Conservation (phyloP, 78 protist species). For the Tieghemostelium lacteum region DNA sequence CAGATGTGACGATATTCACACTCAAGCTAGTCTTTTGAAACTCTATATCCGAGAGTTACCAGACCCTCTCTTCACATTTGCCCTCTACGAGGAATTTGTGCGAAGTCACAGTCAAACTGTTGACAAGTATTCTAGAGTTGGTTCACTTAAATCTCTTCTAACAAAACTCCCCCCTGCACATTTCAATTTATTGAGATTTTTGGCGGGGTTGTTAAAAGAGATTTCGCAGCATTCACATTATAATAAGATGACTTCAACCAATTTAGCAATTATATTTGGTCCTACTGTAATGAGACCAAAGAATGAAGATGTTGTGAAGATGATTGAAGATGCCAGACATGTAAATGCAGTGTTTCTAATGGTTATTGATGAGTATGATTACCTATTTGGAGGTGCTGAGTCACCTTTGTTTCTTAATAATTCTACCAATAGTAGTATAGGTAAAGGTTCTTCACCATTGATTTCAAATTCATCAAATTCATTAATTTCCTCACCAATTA, state of each 20-base stretch:
- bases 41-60: constrained; percentile 75
- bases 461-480: too few species aligned
- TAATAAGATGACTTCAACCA: constrained; percentile 77
- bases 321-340: constrained; percentile 80
- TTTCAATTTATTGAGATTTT: constrained; percentile 32
- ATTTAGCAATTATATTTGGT: constrained; percentile 82
- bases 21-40: constrained; percentile 72
- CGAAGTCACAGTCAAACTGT: constrained; percentile 37
- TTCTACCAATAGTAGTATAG: too few species aligned
- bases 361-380: constrained; percentile 74
- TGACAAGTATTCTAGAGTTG: constrained; percentile 36
- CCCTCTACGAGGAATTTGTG: constrained; percentile 72
- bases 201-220: constrained; percentile 53
- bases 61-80: constrained; percentile 66
- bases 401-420: neutral
- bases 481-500: too few species aligned
- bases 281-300: constrained; percentile 82
- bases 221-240: constrained; percentile 20
- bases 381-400: constrained; percentile 35
- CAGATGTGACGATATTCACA: constrained; percentile 58
- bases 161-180: constrained; percentile 61
- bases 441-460: too few species aligned
- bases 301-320: constrained; percentile 50
- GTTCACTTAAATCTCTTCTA: constrained; percentile 11
- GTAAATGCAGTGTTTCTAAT: constrained; percentile 63